These are phyloP conservation scores for Globisporangium cederbergense DNA, from an alignment of 352 stramenopile species.

Conservation along the genomic window DNA sequence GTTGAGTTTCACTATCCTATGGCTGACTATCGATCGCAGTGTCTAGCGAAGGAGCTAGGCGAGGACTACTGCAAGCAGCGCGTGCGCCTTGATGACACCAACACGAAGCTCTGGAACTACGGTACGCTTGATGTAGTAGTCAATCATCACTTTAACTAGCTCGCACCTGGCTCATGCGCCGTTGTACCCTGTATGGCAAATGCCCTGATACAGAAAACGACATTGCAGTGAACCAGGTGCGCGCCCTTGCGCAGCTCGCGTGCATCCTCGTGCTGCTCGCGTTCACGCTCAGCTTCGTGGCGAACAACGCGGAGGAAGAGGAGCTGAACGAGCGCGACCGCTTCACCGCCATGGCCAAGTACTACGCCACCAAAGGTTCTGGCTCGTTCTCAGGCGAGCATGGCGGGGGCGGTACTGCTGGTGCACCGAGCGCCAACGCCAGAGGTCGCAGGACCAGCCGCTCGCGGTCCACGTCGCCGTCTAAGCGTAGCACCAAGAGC, in stretches of 20 bases:
- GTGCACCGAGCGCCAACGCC: not conserved
- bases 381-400: slow-evolving; percentile 8
- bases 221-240: slow-evolving; percentile 48
- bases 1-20: not conserved
- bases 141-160: too few species aligned
- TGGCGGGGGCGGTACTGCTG: not conserved
- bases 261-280: slow-evolving; percentile 51
- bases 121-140: slow-evolving; percentile 19
- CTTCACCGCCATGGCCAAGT: slow-evolving; percentile 17
- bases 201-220: slow-evolving; percentile 29
- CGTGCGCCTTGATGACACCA: slow-evolving; percentile 36
- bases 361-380: slow-evolving; percentile 7
- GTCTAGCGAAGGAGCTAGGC: slow-evolving; percentile 32
- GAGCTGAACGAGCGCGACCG: slow-evolving; percentile 21
- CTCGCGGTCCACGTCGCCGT: slow-evolving; percentile 19
- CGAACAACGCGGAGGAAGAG: slow-evolving; percentile 40
- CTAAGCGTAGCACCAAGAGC: slow-evolving; percentile 14
- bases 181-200: not conserved
- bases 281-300: slow-evolving; percentile 59
- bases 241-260: slow-evolving; percentile 50
- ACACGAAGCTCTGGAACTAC: slow-evolving; percentile 63
- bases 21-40: slow-evolving; percentile 22
- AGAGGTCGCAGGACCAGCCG: slow-evolving; percentile 11
- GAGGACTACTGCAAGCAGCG: slow-evolving; percentile 53
- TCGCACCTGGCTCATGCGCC: too few species aligned